Conservation (phyloP, 441 rosid genomes). For the California macrophylla region DNA sequence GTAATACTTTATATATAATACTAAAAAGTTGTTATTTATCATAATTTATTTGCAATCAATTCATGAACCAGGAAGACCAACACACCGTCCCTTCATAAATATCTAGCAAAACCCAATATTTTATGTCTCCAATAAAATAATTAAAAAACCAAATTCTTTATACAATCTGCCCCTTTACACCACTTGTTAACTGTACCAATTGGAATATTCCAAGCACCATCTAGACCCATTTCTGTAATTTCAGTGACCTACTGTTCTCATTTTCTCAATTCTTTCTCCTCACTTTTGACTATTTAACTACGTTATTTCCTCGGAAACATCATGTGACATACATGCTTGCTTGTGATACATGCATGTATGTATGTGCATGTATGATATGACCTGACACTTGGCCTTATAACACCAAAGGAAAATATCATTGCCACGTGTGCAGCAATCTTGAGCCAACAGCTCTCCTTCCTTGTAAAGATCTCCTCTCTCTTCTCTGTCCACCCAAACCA, state of each 20-base stretch:
- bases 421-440: slow-evolving; percentile 62
- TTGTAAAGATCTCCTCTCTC: slow-evolving; percentile 47
- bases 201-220: background rate
- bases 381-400: slow-evolving; percentile 29
- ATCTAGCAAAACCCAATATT: background rate
- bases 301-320: background rate
- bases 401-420: slow-evolving; percentile 54
- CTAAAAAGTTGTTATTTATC: too few relatives aligned
- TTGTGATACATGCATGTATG: background rate
- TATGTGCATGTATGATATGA: slow-evolving; percentile 10
- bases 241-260: background rate
- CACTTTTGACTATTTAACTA: background rate
- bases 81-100: background rate
- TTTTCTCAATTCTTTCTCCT: background rate
- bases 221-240: background rate
- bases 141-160: background rate
- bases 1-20: too few relatives aligned
- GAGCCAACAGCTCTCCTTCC: slow-evolving; percentile 27
- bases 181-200: background rate
- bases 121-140: background rate
- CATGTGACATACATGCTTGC: background rate
- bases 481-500: slow-evolving; percentile 16
- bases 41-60: too few relatives aligned
- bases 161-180: background rate
- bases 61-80: too few relatives aligned